Conservation (phyloP, 192 early-diverging fungal genomes). For the Lobulomyces angularis region DNA sequence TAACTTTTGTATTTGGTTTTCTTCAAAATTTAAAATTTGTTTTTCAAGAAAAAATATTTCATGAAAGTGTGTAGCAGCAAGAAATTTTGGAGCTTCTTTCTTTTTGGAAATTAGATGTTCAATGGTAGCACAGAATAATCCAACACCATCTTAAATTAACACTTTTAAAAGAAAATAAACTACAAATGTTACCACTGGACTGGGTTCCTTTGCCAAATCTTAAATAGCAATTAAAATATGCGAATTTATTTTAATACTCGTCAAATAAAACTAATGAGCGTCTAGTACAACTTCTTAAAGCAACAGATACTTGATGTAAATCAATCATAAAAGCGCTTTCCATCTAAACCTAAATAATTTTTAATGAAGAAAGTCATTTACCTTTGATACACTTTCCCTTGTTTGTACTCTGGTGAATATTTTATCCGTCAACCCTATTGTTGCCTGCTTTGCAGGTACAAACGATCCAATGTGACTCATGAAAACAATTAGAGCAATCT, state of each 20-base stretch:
- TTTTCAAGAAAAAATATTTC: conserved; percentile 14
- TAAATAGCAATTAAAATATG: conserved; percentile 16
- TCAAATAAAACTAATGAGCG: conserved; percentile 57
- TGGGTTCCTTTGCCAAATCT: background rate
- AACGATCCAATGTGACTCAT: conserved; percentile 86
- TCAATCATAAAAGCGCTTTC: conserved; percentile 66
- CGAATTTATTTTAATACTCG: conserved; percentile 68
- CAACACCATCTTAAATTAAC: conserved; percentile 53
- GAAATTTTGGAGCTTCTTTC: conserved; percentile 44
- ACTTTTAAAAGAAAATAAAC: background rate
- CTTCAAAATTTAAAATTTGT: background rate
- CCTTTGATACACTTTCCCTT: conserved; percentile 52
- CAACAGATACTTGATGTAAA: conserved; percentile 45
- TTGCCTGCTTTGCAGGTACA: conserved; percentile 59
- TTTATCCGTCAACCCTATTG: conserved; percentile 63
- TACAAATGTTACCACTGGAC: background rate
- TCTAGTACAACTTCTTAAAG: conserved; percentile 32
- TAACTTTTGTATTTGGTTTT: conserved; percentile 6
- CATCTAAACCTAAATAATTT: conserved; percentile 17
- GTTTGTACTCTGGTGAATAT: conserved; percentile 67
- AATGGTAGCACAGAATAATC: conserved; percentile 61
- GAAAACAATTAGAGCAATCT: conserved; percentile 66
- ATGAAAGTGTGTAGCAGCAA: conserved; percentile 84
- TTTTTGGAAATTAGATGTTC: conserved; percentile 35
- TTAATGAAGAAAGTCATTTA: conserved; percentile 3